These are phyloP conservation scores for Auricularia cornea DNA, from an alignment of 768 basidiomycete species.

Conservation along the genomic window DNA sequence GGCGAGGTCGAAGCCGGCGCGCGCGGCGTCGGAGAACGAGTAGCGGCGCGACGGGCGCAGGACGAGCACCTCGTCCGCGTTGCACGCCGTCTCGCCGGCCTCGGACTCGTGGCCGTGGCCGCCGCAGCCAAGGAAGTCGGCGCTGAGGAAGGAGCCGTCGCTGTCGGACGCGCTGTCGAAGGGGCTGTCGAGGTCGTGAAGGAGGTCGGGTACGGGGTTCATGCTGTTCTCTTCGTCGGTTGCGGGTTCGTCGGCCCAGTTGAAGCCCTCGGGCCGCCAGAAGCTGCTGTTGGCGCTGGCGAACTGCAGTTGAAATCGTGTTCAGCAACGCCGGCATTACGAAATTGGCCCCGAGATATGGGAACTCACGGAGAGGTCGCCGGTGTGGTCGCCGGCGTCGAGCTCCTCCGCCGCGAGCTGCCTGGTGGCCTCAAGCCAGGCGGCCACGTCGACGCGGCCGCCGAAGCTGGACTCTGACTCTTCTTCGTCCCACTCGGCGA, in stretches of 20 bases:
- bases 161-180: constrained; percentile 1
- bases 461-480: neutral
- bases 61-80: neutral
- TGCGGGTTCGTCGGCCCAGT: neutral
- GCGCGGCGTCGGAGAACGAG: neutral
- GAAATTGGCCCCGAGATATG: neutral
- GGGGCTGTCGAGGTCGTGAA: neutral
- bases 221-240: neutral
- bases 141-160: neutral
- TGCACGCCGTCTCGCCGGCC: neutral
- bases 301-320: neutral
- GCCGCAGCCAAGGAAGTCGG: neutral
- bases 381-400: neutral
- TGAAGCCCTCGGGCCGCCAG: neutral
- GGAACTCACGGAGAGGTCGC: neutral
- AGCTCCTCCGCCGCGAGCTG: neutral
- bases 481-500: neutral
- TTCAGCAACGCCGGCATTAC: too few species aligned
- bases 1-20: neutral
- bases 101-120: neutral
- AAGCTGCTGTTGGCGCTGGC: neutral
- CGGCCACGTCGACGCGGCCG: neutral
- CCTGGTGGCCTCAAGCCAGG: neutral
- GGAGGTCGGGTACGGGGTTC: neutral
- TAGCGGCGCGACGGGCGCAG: neutral